Evolutionary conservation across 305 asterid genomes (phyloP), one percentile per base, ranked within the genome.

Genomic region (Striga hermonthica): DNA sequence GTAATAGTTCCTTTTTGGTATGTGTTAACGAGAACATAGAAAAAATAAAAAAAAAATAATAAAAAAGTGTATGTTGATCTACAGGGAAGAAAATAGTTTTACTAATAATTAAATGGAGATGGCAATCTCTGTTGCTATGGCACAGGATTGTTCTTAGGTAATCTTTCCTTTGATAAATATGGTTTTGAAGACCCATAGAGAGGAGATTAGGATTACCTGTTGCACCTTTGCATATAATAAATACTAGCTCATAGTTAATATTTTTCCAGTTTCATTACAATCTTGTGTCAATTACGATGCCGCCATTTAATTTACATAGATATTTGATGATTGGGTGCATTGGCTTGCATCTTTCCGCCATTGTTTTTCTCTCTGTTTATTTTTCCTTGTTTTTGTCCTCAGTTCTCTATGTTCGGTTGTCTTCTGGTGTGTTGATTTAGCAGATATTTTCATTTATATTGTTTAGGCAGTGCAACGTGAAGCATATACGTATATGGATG

Each of bases 401-500:
- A 4, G 16, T 37, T 31, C n/a, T 13, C 41, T 37, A 10, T 59
- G 52, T 2, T 53, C n/a, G 7, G 14, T 8, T 68, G 62, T 63
- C 62, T 57, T 45, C 10, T 56, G 37, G 40, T 58, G 8, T 72
- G 68, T 64, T 72, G 64, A 40, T 72, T 68, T 63, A 22, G 48
- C 58, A 55, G 69, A 59, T 66, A 47, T 59, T 57, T 57, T 43
- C 13, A 68, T 63, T 74, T 71, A 52, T 62, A 35, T 76, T 78
- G 76, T 67, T 60, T 73, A 93, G 99, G 95, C 92, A 14, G 94
- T 84, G 72, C 84, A 72, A 67, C 73, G 55, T 70, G 99, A 94
- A 86, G 99, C 96, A 64, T 94, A 78, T 81, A 86, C 97, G 39
- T 84, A 90, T 74, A 82, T 82, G 76, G 84, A 84, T 66, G 84